phyloP scores from a whole-genome alignment of 1,284 basidiomycete species.

The Blastosporella zonata region DNA sequence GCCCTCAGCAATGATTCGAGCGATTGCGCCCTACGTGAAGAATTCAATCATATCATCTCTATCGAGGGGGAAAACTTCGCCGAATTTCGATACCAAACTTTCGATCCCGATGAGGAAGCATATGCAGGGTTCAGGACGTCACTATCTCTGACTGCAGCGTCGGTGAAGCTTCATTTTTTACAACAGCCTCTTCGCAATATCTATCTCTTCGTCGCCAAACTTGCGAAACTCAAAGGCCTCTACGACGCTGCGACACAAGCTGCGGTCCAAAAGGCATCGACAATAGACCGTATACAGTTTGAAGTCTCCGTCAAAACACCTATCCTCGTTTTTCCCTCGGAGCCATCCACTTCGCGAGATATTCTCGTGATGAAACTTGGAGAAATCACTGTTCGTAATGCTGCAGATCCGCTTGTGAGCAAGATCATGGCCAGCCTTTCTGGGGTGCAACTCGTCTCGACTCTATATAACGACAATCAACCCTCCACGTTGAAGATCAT shows the following conservation, averaged over 20 bases:
- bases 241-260: constrained; percentile 96
- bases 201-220: constrained; percentile 82
- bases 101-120: constrained; percentile 65
- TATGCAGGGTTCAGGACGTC: constrained; percentile 88
- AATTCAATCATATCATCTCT: constrained; percentile 87
- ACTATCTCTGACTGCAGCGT: constrained; percentile 85
- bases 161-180: constrained; percentile 87
- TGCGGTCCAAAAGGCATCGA: constrained; percentile 88
- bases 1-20: constrained; percentile 80
- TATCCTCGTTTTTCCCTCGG: constrained; percentile 86
- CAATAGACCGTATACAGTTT: constrained; percentile 90
- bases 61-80: constrained; percentile 97
- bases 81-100: constrained; percentile 95
- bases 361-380: constrained; percentile 83
- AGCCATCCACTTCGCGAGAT: constrained; percentile 65
- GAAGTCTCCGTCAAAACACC: constrained; percentile 90
- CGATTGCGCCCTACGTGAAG: constrained; percentile 49
- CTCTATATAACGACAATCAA: constrained; percentile 49
- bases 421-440: constrained; percentile 77
- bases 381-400: constrained; percentile 85
- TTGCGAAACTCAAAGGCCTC: constrained; percentile 88
- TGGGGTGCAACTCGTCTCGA: constrained; percentile 85
- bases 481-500: constrained; percentile 78
- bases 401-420: constrained; percentile 61
- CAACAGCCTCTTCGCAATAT: constrained; percentile 87